Base-by-base conservation (phyloP, 2,329 filamentous ascomycete species). In the Exophiala bonariae region DNA sequence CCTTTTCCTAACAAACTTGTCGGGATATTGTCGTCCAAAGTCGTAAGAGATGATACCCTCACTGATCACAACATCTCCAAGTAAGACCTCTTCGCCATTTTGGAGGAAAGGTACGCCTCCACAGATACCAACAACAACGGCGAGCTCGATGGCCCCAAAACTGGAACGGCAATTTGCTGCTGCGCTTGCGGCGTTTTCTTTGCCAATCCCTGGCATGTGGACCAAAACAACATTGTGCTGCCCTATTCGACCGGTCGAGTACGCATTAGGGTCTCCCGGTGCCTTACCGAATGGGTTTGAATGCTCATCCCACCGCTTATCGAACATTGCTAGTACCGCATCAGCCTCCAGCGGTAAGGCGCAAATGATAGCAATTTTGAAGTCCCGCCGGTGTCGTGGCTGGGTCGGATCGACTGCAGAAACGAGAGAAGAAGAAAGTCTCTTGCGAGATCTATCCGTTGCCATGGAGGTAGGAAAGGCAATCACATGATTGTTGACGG, bases 301-400 rank as follows among this genome's bases (percentile, higher is more conserved):
- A 83, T 96, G 95, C 82, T 96, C 88, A 78, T 96, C 92, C 89
- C 91, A 97, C 88, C 96, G 96, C 85, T 95, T 91, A 66, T 89
- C 89, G 14, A 93, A 97, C 22, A 48, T 22, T 8, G 26, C 20
- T 14, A 38, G 17, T 14, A 48, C 39, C 13, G 33, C 32, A 13
- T 48, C 40, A n/a, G 32, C 39, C 28, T 48, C 45, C 14, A 48
- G 17, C 7, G 39, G 17, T 5, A 48, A 28, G 6, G 45, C 45
- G 16, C 45, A 48, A 22, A 48, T 42, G 8, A 48, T 38, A 17
- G 45, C 45, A 22, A 48, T 41, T 14, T 39, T 37, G 26, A 48
- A 48, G 23, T 43, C 39, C 3, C 28, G 16, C 10, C 45, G 39
- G 31, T 13, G 23, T 13, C 45, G 39, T 9, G 35, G 43, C 17